phyloP scores from a whole-genome alignment of 257 asterid genomes.

The Forsythia viridissima region DNA sequence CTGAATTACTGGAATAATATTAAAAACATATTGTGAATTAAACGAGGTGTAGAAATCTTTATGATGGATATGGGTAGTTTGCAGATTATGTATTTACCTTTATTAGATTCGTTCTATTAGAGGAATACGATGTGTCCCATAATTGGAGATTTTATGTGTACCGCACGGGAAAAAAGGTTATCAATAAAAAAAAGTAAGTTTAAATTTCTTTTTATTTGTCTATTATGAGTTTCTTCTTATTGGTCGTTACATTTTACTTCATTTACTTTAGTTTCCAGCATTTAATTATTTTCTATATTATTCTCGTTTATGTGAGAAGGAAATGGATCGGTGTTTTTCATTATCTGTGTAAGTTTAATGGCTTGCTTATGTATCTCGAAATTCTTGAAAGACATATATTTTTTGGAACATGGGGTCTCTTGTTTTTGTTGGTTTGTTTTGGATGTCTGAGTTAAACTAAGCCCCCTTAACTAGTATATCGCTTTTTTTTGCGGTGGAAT shows the following conservation, averaged over 20 bases:
- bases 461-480: no score
- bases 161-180: not conserved
- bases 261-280: not conserved
- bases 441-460: not conserved
- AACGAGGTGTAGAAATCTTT: not conserved
- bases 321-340: not conserved
- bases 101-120: not conserved
- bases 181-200: not conserved
- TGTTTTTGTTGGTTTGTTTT: not conserved
- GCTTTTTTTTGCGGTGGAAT: no score
- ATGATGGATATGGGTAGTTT: not conserved
- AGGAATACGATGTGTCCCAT: not conserved
- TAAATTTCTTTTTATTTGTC: not conserved
- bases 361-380: not conserved
- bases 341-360: not conserved
- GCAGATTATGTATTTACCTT: not conserved
- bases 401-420: not conserved
- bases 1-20: not conserved
- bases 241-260: not conserved
- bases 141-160: not conserved
- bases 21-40: not conserved
- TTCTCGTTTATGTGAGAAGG: not conserved
- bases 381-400: not conserved
- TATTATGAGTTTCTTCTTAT: not conserved
- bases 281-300: not conserved